A percentile compares a stretch with the other conserved stretches of the same genome.
phyloP scores from a whole-genome alignment of 257 asterid species.

The Paulownia fortunei region DNA sequence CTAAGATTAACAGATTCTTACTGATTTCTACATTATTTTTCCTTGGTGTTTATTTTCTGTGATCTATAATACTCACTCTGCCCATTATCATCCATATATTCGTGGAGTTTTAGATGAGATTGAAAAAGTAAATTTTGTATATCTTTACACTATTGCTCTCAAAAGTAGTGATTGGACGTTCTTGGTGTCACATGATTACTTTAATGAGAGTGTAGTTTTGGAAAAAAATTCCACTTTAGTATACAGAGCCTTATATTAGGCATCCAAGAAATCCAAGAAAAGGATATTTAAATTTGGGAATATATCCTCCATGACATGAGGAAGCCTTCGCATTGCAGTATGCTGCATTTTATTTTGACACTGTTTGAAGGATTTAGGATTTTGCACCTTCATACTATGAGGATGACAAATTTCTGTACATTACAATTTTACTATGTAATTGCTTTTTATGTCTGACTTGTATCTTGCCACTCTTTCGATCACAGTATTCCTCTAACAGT shows the following conservation, averaged over 20 bases:
- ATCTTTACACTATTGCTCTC: no score
- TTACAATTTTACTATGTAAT: conserved; percentile 5
- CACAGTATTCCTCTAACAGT: conserved; percentile 78
- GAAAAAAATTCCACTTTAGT: neutral
- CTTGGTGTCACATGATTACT: neutral
- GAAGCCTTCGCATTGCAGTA: conserved; percentile 9
- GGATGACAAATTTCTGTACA: conserved; percentile 2
- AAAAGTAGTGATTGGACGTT: neutral
- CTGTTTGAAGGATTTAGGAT: neutral
- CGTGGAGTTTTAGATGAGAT: neutral
- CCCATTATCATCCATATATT: neutral
- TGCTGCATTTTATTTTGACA: neutral
- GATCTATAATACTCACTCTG: neutral
- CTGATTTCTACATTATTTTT: neutral
- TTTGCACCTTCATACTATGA: neutral
- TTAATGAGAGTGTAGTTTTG: neutral
- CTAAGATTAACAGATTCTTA: neutral
- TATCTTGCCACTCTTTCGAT: conserved; percentile 28
- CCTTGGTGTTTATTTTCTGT: neutral
- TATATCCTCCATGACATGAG: neutral
- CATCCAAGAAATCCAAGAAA: neutral
- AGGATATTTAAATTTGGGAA: neutral
- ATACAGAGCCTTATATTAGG: neutral
- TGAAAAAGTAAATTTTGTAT: neutral
- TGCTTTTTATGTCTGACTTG: conserved; percentile 19